Evolutionary conservation across 2,329 filamentous ascomycete species (phyloP).

Genomic region (Colletotrichum sp.): DNA sequence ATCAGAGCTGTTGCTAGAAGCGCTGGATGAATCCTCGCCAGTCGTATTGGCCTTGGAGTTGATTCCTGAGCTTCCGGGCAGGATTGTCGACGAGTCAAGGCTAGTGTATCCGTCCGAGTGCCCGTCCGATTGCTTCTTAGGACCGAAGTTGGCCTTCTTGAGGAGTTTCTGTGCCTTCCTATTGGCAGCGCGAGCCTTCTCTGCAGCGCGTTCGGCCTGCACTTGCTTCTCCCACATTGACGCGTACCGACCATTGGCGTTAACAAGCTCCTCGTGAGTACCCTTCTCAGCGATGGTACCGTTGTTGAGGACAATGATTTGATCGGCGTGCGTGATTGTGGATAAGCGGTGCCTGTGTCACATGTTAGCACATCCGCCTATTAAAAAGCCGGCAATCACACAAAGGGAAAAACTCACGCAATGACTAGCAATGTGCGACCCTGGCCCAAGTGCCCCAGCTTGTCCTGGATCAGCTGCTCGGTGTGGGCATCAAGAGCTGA

Average conservation of each 20-base stretch:
- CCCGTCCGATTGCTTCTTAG: constrained; percentile 43
- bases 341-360: constrained; percentile 75
- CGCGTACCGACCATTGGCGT: constrained; percentile 73
- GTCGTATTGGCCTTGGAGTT: constrained; percentile 33
- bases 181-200: constrained; percentile 56
- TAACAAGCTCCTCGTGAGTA: constrained; percentile 78
- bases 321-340: constrained; percentile 84
- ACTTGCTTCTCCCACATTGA: constrained; percentile 93
- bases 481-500: constrained; percentile 91
- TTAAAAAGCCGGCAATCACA: constrained; percentile 17
- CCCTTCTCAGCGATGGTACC: constrained; percentile 81
- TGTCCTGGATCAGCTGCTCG: constrained; percentile 90
- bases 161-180: constrained; percentile 48
- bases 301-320: constrained; percentile 79
- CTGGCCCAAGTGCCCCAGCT: constrained; percentile 79
- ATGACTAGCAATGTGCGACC: constrained; percentile 95
- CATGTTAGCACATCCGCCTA: constrained; percentile 26
- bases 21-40: constrained; percentile 35
- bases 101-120: constrained; percentile 52
- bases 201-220: constrained; percentile 73
- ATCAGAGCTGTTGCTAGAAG: constrained; percentile 37
- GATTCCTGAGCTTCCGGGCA: constrained; percentile 37
- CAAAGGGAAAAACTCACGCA: constrained; percentile 63
- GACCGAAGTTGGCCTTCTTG: constrained; percentile 54
- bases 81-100: constrained; percentile 48